phyloP scores from a whole-genome alignment of 345 rosid genomes.

The Aegle marmelos region DNA sequence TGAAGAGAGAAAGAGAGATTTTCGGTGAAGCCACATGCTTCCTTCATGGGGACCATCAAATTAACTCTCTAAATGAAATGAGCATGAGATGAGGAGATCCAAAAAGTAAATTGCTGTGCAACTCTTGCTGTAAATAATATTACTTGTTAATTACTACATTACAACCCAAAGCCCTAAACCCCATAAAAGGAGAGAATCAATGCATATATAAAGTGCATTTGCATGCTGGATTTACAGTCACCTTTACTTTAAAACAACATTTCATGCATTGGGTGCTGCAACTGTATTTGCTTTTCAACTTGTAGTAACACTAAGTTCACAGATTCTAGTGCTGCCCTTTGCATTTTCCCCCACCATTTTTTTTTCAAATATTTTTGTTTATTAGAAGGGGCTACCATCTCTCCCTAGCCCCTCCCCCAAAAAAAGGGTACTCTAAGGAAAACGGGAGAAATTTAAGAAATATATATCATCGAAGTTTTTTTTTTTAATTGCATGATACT shows the following conservation, averaged over 20 bases:
- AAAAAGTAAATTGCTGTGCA: slow-evolving; percentile 22
- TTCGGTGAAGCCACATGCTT: slow-evolving; percentile 46
- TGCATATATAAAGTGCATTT: slow-evolving; percentile 19
- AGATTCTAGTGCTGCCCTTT: slow-evolving; percentile 7
- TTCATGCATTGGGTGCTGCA: slow-evolving; percentile 40
- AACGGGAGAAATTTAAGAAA: neutral
- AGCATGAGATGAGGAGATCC: slow-evolving; percentile 43
- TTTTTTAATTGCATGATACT: no score
- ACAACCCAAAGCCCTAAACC: slow-evolving; percentile 29
- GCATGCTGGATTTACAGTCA: slow-evolving; percentile 49
- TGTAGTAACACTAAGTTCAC: slow-evolving; percentile 32
- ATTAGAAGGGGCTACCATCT: neutral
- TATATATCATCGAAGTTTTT: no score
- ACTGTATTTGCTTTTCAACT: slow-evolving; percentile 21
- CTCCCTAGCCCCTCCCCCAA: neutral
- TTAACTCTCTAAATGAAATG: slow-evolving; percentile 8
- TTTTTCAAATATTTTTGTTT: neutral
- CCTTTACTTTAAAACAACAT: slow-evolving; percentile 41
- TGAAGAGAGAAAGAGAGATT: slow-evolving; percentile 1
- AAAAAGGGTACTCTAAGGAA: slow-evolving; percentile 6
- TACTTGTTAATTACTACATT: slow-evolving; percentile 1
- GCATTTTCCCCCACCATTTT: neutral
- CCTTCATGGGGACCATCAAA: slow-evolving; percentile 46
- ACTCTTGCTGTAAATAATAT: neutral
- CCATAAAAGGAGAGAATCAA: slow-evolving; percentile 30